Conservation (phyloP, 2,329 filamentous ascomycete genomes). For the Beauveria sp. region DNA sequence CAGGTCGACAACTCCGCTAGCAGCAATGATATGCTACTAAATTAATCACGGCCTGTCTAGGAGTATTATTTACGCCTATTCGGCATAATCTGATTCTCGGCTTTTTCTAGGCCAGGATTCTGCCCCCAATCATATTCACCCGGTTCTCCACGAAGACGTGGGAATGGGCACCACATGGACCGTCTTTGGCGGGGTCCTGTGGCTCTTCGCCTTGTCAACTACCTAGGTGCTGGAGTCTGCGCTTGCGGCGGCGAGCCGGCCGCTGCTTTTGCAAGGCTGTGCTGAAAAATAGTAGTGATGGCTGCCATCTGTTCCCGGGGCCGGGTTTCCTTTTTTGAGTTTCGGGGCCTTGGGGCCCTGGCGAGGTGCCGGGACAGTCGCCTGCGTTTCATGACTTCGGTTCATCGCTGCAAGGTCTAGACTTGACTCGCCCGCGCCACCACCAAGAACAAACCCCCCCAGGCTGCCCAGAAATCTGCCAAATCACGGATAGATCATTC, state of each 20-base stretch:
- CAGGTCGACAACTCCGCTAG: not conserved
- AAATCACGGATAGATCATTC: not conserved
- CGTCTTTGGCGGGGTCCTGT: not conserved
- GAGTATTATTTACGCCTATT: not conserved
- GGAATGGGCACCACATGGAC: slow-evolving; percentile 4
- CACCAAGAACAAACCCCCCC: not conserved
- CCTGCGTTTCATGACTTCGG: not conserved
- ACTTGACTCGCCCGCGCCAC: not conserved
- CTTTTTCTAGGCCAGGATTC: not conserved
- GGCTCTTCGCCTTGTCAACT: not conserved
- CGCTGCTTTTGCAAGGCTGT: not conserved
- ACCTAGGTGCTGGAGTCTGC: not conserved
- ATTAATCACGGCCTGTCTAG: too few species aligned
- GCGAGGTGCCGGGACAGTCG: too few species aligned
- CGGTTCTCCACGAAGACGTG: not conserved
- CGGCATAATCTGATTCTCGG: too few species aligned
- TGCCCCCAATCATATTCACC: not conserved
- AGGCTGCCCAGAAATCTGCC: not conserved
- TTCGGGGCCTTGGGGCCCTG: not conserved
- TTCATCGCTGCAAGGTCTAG: not conserved
- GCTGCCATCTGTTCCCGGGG: not conserved
- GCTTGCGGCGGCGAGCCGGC: not conserved
- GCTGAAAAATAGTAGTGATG: too few species aligned
- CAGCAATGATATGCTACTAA: not conserved
- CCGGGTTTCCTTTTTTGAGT: not conserved